Conservation (phyloP, 2,329 filamentous ascomycete genomes). For the Teratosphaeria nubilosa region DNA sequence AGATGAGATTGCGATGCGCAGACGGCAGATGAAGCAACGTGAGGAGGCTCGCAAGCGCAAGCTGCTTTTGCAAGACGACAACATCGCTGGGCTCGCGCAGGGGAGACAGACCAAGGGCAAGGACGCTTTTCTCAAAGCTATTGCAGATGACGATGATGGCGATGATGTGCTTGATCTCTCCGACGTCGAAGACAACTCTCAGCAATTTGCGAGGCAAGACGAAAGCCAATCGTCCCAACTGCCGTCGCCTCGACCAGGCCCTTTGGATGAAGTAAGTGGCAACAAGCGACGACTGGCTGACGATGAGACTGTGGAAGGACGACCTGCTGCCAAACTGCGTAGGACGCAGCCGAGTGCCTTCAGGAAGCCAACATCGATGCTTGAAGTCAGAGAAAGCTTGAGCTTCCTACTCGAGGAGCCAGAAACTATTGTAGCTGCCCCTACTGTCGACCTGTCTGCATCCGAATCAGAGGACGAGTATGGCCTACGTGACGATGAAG, state of each 20-base stretch:
- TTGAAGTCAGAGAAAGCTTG: constrained; percentile 73
- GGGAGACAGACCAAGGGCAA: constrained; percentile 51
- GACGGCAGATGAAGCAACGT: constrained; percentile 68
- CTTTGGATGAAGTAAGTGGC: constrained; percentile 18
- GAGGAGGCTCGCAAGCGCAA: constrained; percentile 90
- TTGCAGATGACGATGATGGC: constrained; percentile 57
- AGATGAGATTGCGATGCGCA: constrained; percentile 66
- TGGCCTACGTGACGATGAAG: constrained; percentile 29
- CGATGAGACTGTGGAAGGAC: constrained; percentile 1
- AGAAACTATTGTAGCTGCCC: constrained; percentile 15
- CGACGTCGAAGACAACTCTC: constrained; percentile 46
- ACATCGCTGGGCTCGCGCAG: constrained; percentile 65
- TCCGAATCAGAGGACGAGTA: constrained; percentile 35
- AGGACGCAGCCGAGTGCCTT: constrained; percentile 29
- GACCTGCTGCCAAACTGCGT: constrained; percentile 22
- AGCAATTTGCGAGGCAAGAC: constrained; percentile 27
- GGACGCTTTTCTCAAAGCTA: constrained; percentile 77
- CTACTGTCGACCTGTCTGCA: constrained; percentile 38
- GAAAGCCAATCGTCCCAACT: constrained; percentile 17
- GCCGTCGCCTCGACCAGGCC: constrained; percentile 5
- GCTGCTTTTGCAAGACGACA: constrained; percentile 77
- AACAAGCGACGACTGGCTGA: constrained; percentile 19
- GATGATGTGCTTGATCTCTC: constrained; percentile 53
- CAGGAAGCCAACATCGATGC: constrained; percentile 60
- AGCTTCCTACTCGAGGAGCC: constrained; percentile 70